Evolutionary conservation across 306 rosid species (phyloP).

Genomic region (Ormosia emarginata): DNA sequence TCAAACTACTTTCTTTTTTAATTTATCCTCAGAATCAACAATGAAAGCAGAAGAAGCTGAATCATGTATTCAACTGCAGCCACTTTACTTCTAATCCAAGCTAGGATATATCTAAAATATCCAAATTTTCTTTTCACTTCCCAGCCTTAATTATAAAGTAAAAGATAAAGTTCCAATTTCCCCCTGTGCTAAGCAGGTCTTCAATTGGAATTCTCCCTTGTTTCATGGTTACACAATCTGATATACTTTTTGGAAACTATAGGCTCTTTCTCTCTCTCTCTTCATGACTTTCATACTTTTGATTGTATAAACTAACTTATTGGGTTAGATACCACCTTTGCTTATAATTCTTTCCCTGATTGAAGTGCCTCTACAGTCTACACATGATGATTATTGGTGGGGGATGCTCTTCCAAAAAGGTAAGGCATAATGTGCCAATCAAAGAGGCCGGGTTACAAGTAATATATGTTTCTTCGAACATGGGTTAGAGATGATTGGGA

Average conservation of each 20-base stretch:
- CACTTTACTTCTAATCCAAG: constrained; percentile 13
- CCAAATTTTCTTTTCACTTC: not conserved
- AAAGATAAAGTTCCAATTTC: not conserved
- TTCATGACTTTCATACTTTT: not conserved
- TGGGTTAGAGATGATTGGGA: constrained; percentile 26
- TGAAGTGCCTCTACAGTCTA: not conserved
- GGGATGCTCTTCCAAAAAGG: not conserved
- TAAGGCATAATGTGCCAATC: constrained; percentile 29
- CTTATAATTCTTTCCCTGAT: constrained; percentile 1
- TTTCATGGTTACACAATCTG: constrained; percentile 14
- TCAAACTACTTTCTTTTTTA: not conserved
- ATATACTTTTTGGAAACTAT: not conserved
- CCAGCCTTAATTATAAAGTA: not conserved
- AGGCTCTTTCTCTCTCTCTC: not conserved
- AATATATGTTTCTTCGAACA: constrained; percentile 29
- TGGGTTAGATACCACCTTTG: not conserved
- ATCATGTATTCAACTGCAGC: not conserved
- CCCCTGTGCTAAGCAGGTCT: not conserved
- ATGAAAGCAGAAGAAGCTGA: not conserved
- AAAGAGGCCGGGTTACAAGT: constrained; percentile 6
- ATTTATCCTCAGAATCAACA: not conserved
- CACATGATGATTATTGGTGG: constrained; percentile 22
- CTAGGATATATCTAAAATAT: not conserved
- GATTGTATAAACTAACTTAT: not conserved
- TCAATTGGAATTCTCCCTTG: not conserved